Evolutionary conservation across 2,329 filamentous ascomycete species (phyloP).

Genomic region (Fusarium nanum): DNA sequence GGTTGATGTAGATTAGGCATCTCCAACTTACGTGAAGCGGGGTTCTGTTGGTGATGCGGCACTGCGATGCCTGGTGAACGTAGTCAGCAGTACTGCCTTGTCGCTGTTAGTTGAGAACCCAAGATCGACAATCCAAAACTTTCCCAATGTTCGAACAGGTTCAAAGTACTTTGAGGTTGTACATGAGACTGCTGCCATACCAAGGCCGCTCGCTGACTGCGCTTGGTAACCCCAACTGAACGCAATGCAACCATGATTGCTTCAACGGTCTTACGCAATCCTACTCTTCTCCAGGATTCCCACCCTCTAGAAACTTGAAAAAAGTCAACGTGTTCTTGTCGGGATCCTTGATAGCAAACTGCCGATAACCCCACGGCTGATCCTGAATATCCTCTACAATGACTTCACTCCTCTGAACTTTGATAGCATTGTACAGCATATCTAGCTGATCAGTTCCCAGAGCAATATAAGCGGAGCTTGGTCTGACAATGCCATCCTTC

Average conservation of each 20-base stretch:
- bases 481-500: conserved; percentile 1
- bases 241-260: neutral
- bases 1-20: conserved; percentile 16
- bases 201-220: neutral
- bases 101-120: neutral
- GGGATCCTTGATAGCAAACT: conserved; percentile 31
- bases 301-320: conserved; percentile 34
- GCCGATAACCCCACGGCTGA: conserved; percentile 32
- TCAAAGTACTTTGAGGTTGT: neutral
- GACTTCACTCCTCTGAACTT: conserved; percentile 5
- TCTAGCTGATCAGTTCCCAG: conserved; percentile 27
- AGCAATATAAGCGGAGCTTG: conserved; percentile 28
- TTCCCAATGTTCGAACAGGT: neutral
- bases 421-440: conserved; percentile 18
- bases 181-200: neutral
- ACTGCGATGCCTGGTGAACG: conserved; percentile 13
- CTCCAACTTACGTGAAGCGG: conserved; percentile 15
- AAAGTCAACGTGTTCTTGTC: conserved; percentile 31
- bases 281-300: conserved; percentile 25
- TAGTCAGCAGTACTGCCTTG: conserved; percentile 16
- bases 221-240: neutral
- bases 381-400: conserved; percentile 25
- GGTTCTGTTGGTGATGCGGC: conserved; percentile 11
- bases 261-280: neutral
- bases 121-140: neutral